Evolutionary conservation across 2,329 filamentous ascomycete genomes (phyloP), one percentile per base, ranked within the genome.

Genomic region (Albophoma yamanashiensis): DNA sequence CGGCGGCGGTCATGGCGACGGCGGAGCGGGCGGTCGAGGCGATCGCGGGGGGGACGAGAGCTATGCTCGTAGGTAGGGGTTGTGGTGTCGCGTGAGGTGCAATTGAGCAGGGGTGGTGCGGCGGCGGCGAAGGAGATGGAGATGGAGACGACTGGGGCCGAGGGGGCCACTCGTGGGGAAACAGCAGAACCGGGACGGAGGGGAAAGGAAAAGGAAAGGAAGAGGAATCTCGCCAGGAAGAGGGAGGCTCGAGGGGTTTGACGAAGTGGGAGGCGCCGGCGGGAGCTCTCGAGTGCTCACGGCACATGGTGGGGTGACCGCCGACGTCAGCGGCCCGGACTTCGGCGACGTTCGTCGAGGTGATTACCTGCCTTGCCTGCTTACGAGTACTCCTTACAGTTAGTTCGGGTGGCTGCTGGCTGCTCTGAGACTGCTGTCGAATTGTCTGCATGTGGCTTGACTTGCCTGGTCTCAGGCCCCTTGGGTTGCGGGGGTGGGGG

Each of bases 1-100:
- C 63, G 38, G 43, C 43, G 43, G 22, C 20, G 8, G 68, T 61
- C 62, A 73, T 61, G 36, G 60, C 61, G 3, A 20, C 34, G 25
- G 47, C 27, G 47, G 47, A n/a, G n/a, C n/a, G n/a, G n/a, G n/a
- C n/a, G 31, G 61, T 40, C 9, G 57, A 50, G 53, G 38, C 27
- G 43, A 39, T 59, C 12, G 50, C 34, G 43, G 40, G 8, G 39
- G 15, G 14, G 39, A n/a, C n/a, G n/a, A n/a, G n/a, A n/a, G n/a
- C n/a, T n/a, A n/a, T n/a, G n/a, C n/a, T n/a, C n/a, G n/a, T 4
- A 12, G 12, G 38, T 17, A 39, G 50, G n/a, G 31, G 22, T 47
- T 17, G 45, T 17, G 45, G 15, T 27, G 47, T 50, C 47, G 45
- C 25, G 45, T 31, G 38, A 50, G 50, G 50, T 36, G 50, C 50